These are phyloP conservation scores for Clitopilus passeckerianus DNA, from an alignment of 768 basidiomycete genomes.

Conservation along the genomic window DNA sequence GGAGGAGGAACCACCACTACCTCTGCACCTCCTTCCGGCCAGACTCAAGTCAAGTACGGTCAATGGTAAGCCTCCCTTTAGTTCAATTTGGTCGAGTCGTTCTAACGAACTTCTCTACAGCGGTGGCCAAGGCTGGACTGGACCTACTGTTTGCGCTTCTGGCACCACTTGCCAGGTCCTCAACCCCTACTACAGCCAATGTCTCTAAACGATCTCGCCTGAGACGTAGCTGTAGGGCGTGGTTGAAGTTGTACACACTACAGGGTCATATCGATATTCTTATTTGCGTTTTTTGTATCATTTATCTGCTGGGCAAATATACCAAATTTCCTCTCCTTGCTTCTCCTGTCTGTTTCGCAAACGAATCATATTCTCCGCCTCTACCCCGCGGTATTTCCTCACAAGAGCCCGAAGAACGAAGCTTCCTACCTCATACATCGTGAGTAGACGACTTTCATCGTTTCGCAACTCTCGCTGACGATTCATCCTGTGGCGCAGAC, in stretches of 20 bases:
- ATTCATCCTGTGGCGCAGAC: too few relatives aligned
- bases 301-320: too few relatives aligned
- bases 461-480: too few relatives aligned
- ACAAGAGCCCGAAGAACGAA: too few relatives aligned
- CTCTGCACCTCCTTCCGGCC: background rate
- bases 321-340: too few relatives aligned
- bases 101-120: background rate
- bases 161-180: background rate
- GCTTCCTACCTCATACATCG: too few relatives aligned
- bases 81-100: background rate
- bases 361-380: too few relatives aligned
- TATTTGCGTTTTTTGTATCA: too few relatives aligned
- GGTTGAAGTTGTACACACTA: background rate
- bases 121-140: background rate
- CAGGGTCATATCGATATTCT: too few relatives aligned
- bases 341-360: too few relatives aligned
- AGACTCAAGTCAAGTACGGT: background rate
- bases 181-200: slow-evolving; percentile 2
- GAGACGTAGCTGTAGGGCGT: background rate
- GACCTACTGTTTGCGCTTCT: background rate
- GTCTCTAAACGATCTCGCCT: background rate
- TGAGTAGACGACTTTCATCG: too few relatives aligned
- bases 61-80: background rate
- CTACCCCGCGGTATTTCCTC: too few relatives aligned
- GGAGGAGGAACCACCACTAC: slow-evolving; percentile 7